Base-by-base conservation (phyloP, 2,329 filamentous ascomycete genomes). In the Penicillium crustosum region DNA sequence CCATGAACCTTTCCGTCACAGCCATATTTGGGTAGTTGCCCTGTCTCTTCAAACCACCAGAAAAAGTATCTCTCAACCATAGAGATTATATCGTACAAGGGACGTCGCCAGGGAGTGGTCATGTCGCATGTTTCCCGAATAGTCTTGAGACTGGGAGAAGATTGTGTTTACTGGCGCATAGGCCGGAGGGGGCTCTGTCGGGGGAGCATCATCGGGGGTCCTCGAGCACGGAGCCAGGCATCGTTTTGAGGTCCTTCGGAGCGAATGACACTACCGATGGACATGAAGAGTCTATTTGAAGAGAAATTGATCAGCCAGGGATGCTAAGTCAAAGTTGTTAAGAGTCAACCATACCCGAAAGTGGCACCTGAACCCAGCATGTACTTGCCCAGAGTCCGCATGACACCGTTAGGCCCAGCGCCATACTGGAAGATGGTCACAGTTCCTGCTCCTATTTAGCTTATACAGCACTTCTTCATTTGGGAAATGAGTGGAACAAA, bases 371-470 rank as follows among this genome's bases (percentile, higher is more conserved):
- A 97, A 44, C 91, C 93, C 35, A 91, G 79, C 94, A 99, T 99
- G 76, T 96, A 97, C 77, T 97, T 94, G 61, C 94, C 93, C 49
- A 99, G 79, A 33, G 93, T 97, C 70, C 94, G 84, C 84, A 96
- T 91, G 72, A 97, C 90, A 55, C 94, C 94, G 69, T 96, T 95
- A 9, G 91, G 86, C 23, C 94, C 94, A 53, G 93, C 91, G 58
- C 94, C 94, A 72, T 93, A 96, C 76, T 94, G 86, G 74, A 99
- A 93, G 71, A 99, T 96, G 72, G 93, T 96, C 68, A 95, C 90
- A 51, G 89, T 91, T 74, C 92, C 91, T 96, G 61, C 9, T 13
- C 0, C 38, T 25, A 3, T 44, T 66, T 27, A 66, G 49, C 21
- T 58, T 31, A 2, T 12, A 19, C 31, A n/a, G 9, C 21, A 48